Base-by-base conservation (phyloP, 2,329 filamentous ascomycete species). In the Verticillium nubilum region DNA sequence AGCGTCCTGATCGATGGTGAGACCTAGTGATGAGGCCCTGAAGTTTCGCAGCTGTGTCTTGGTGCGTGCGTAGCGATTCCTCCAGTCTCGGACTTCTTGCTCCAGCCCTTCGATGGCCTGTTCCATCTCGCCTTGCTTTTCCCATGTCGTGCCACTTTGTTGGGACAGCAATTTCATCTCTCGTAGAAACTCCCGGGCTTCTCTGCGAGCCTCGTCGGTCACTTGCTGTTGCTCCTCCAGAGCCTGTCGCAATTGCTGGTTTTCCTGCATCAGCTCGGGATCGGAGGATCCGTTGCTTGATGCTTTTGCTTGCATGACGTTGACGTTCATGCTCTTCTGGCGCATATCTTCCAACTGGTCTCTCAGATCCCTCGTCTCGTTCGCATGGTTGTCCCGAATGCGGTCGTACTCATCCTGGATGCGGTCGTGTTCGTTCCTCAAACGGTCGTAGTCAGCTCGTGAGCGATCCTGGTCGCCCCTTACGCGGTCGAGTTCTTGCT, bases 141-240 rank as follows among this genome's bases (percentile, higher is more conserved):
- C 92, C 72, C 91, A 89, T 6, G 89, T 87, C 12, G 87, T 82
- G 63, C 86, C 87, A 67, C 90, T 95, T 66, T 92, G 88, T 65
- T 92, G 84, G 5, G 93, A 96, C 54, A 98, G 81, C 53, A 85
- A 79, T 63, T 91, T 87, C 95, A 98, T 99, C 73, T 99, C 95
- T 62, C 85, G 82, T 52, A 99, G 75, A 70, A 94, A 97, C 56
- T 87, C 84, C 59, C 91, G 87, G 0, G 93, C 92, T 75, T 97
- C 91, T 58, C 84, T 85, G 26, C 91, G 86, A 31, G 97, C 95
- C 68, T 97, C 90, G 62, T 96, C 89, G 0, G 92, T 96, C 2
- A 95, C 84, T 60, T 89, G 83, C 65, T 92, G 88, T 71, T 98
- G 94, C 63, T 93, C 83, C 57, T 80, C 77, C 25, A 94, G 75